Evolutionary conservation across 2,329 filamentous ascomycete species (phyloP), one percentile per base, ranked within the genome.

Genomic region (Trichophyton equinum): DNA sequence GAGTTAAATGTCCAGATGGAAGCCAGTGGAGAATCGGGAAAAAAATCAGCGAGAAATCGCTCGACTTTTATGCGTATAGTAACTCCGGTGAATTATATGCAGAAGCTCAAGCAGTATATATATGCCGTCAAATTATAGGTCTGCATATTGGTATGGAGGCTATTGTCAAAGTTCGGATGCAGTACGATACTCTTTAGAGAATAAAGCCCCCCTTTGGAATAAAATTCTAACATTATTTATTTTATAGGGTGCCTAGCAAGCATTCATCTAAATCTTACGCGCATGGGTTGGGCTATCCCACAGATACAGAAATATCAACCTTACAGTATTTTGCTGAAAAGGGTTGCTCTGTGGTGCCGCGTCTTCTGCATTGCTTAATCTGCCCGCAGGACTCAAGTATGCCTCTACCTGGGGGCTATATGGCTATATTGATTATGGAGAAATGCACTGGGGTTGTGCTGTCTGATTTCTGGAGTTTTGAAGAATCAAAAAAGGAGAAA

Each of bases 101-200:
- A 40, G 61, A 62, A 27, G 25, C 61, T 2, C 42, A 60, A 25
- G 62, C 57, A 2, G 62, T 63, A 9, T 63, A 63, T 42, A 25
- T 44, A 20, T 63, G 59, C 18, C 15, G 15, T 1, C 62, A 61
- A 15, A 8, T 36, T 15, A 8, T 44, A 25, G 61, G 61, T 4
- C 38, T 38, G 11, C 47, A 49, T 15, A 15, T 44, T 20, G 59
- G 60, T 13, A 36, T 36, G 49, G 60, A 61, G 46, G 60, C 56
- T 4, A 63, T 63, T 15, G n/a, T 63, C 8, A 63, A 61, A 38
- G 25, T 63, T 57, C 56, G 57, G 13, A 40, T 63, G 60, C 59
- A 63, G 62, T 63, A 63, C 44, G 61, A 8, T 36, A 27, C 27
- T 5, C 27, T 27, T 27, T 5, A 5, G 27, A 27, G 27, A 27